Evolutionary conservation across 176 grass and related monocot genomes (phyloP).

Genomic region (Carex cristatella): DNA sequence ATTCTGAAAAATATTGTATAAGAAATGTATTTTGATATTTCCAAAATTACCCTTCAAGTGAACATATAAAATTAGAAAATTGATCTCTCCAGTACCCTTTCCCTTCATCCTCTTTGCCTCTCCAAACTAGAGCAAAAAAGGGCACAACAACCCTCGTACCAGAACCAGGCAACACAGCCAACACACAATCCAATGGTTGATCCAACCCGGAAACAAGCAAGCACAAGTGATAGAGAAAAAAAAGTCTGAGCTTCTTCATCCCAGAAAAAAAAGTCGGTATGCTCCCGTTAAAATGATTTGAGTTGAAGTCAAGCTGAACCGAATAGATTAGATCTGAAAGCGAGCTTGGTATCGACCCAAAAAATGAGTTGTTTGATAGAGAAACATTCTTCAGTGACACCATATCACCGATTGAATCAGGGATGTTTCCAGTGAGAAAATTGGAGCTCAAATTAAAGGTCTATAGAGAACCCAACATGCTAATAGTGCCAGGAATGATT

Average conservation of each 20-base stretch:
- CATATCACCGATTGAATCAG: conserved; percentile 63
- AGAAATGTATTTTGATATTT: too few relatives aligned
- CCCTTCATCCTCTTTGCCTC: too few relatives aligned
- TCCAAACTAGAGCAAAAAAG: too few relatives aligned
- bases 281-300: conserved; percentile 84
- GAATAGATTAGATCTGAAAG: conserved; percentile 65
- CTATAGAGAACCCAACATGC: conserved; percentile 48
- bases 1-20: too few relatives aligned
- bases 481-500: conserved; percentile 53
- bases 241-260: conserved; percentile 37
- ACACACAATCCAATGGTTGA: too few relatives aligned
- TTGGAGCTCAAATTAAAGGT: conserved; percentile 84
- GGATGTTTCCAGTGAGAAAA: conserved; percentile 53
- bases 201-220: too few relatives aligned
- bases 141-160: too few relatives aligned
- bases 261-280: conserved; percentile 52
- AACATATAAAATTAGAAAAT: too few relatives aligned
- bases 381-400: conserved; percentile 46
- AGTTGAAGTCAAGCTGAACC: conserved; percentile 68
- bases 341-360: conserved; percentile 55
- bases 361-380: conserved; percentile 68
- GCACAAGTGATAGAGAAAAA: too few relatives aligned
- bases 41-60: too few relatives aligned
- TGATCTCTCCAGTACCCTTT: too few relatives aligned
- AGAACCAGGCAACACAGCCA: too few relatives aligned